phyloP scores from a whole-genome alignment of 306 rosid genomes.

The Gillenia trifoliata region DNA sequence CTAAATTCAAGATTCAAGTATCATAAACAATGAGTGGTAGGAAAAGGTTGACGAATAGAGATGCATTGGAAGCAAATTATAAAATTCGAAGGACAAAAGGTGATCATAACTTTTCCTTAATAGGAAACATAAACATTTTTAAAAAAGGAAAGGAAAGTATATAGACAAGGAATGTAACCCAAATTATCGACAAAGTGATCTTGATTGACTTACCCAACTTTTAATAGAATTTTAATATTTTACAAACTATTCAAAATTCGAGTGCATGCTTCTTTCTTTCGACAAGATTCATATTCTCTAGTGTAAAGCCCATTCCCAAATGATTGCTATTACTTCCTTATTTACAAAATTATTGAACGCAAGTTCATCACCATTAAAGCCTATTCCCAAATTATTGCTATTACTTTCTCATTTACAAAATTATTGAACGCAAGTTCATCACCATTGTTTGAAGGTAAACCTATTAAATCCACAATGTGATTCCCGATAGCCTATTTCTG shows the following conservation, averaged over 20 bases:
- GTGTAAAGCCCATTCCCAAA: neutral
- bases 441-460: neutral
- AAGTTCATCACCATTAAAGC: neutral
- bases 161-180: neutral
- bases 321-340: neutral
- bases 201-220: neutral
- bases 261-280: neutral
- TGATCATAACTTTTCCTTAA: neutral
- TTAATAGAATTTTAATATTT: neutral
- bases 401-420: neutral
- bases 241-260: neutral
- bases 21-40: slow-evolving; percentile 8
- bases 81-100: neutral
- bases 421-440: neutral
- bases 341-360: neutral
- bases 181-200: neutral
- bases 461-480: neutral
- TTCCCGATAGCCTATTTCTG: neutral
- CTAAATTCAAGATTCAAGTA: slow-evolving; percentile 28
- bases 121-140: neutral
- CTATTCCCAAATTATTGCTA: neutral
- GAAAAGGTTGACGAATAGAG: neutral
- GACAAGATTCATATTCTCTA: neutral
- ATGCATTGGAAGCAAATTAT: slow-evolving; percentile 1
- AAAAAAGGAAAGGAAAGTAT: neutral